Conservation (phyloP, 2,329 filamentous ascomycete genomes). For the Phialemonium atrogriseum region DNA sequence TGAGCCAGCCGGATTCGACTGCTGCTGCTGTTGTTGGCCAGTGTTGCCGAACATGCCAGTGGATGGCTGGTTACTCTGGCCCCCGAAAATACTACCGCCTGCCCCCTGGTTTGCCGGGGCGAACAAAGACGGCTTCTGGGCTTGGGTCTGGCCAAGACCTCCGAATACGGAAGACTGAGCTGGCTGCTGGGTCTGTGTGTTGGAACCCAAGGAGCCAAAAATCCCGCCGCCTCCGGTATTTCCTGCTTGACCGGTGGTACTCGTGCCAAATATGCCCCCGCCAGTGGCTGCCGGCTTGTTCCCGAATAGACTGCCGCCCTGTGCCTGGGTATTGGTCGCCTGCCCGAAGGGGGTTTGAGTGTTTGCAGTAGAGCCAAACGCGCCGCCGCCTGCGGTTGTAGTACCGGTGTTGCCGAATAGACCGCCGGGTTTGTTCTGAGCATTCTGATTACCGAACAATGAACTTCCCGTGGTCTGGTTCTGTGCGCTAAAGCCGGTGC, state of each 20-base stretch:
- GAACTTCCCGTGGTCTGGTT: not conserved
- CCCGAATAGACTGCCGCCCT: conserved; percentile 7
- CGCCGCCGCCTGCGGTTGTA: not conserved
- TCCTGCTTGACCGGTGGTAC: conserved; percentile 20
- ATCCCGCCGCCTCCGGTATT: conserved; percentile 24
- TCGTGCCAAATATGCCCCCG: conserved; percentile 17
- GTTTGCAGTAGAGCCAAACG: conserved; percentile 5
- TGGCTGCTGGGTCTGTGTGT: conserved; percentile 11
- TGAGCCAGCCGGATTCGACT: conserved; percentile 39
- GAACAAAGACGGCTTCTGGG: conserved; percentile 49
- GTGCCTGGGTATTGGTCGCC: conserved; percentile 3
- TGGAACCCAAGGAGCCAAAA: conserved; percentile 34
- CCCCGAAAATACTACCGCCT: conserved; percentile 47
- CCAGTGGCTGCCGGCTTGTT: conserved; percentile 3
- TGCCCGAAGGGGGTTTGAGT: conserved; percentile 5
- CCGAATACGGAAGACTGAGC: conserved; percentile 33
- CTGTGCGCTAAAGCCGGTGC: conserved; percentile 1
- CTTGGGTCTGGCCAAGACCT: conserved; percentile 35
- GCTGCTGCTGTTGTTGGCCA: conserved; percentile 41
- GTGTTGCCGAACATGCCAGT: conserved; percentile 37
- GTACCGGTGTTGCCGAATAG: conserved; percentile 28
- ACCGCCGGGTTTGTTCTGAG: conserved; percentile 13
- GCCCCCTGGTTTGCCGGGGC: conserved; percentile 33
- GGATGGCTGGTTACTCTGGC: conserved; percentile 29
- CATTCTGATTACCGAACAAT: too few relatives aligned